phyloP scores from a whole-genome alignment of 352 stramenopile genomes.

The Phytophthora megakarya region DNA sequence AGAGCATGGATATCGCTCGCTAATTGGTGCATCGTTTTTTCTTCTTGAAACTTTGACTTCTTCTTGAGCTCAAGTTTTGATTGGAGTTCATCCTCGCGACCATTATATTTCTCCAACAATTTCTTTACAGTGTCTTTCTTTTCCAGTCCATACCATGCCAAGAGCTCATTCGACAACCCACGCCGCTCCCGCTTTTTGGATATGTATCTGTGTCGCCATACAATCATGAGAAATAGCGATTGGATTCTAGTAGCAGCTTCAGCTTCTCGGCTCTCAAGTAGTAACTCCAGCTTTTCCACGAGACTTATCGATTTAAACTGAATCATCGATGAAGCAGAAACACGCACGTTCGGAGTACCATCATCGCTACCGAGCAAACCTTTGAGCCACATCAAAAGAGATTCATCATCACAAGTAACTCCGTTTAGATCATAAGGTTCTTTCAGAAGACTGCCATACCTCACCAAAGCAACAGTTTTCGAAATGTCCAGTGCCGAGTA shows the following conservation, averaged over 20 bases:
- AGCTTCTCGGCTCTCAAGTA: conserved; percentile 40
- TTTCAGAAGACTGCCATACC: conserved; percentile 39
- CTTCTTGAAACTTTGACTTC: conserved; percentile 22
- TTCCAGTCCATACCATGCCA: conserved; percentile 45
- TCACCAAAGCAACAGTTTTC: conserved; percentile 24
- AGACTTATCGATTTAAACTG: conserved; percentile 35
- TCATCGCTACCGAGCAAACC: conserved; percentile 21
- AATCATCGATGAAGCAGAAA: conserved; percentile 27
- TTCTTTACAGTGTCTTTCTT: conserved; percentile 43
- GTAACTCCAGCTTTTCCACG: conserved; percentile 48
- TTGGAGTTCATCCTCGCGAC: conserved; percentile 45
- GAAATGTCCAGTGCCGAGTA: conserved; percentile 40
- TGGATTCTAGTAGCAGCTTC: conserved; percentile 43
- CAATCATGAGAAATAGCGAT: conserved; percentile 47
- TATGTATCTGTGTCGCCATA: conserved; percentile 33
- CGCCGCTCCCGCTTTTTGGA: conserved; percentile 35
- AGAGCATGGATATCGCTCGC: conserved; percentile 47
- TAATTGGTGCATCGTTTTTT: conserved; percentile 35
- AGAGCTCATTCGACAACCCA: conserved; percentile 43
- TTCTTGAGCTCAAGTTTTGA: conserved; percentile 45
- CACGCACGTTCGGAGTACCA: conserved; percentile 1
- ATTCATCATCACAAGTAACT: conserved; percentile 17
- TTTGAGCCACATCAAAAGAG: conserved; percentile 22
- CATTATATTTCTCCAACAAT: conserved; percentile 47
- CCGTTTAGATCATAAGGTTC: conserved; percentile 9